Evolutionary conservation across 352 stramenopile species (phyloP).

Genomic region (Globisporangium irregulare): DNA sequence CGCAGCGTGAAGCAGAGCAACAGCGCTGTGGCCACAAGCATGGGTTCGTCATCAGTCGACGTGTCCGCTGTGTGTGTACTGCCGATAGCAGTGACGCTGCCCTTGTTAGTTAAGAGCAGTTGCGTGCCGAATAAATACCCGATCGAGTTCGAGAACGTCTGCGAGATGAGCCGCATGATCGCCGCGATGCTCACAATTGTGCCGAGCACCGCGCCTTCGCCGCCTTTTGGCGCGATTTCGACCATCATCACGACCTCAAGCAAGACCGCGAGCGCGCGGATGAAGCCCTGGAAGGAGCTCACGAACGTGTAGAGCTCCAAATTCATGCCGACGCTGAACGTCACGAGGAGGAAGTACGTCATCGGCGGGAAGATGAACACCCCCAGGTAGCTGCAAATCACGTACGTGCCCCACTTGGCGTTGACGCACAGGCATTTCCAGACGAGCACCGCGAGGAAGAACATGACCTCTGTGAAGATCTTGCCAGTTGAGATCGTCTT

Average conservation of each 20-base stretch:
- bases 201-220: constrained; percentile 41
- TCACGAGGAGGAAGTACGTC: constrained; percentile 27
- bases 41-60: constrained; percentile 18
- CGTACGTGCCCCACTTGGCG: constrained; percentile 32
- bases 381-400: constrained; percentile 24
- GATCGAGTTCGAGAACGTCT: constrained; percentile 22
- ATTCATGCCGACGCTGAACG: constrained; percentile 24
- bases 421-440: constrained; percentile 36
- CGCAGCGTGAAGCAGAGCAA: constrained; percentile 25
- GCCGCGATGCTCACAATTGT: constrained; percentile 39
- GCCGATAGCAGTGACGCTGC: constrained; percentile 2
- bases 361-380: constrained; percentile 30
- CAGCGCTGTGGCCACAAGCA: constrained; percentile 30
- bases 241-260: constrained; percentile 36
- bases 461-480: constrained; percentile 33
- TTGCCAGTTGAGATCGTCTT: constrained; percentile 28
- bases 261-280: constrained; percentile 31
- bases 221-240: constrained; percentile 42
- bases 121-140: constrained; percentile 21
- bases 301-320: constrained; percentile 35
- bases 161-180: constrained; percentile 36
- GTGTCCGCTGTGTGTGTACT: neutral
- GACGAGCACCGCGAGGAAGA: constrained; percentile 24
- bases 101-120: constrained; percentile 10
- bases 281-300: constrained; percentile 35